Evolutionary conservation across 2,329 filamentous ascomycete species (phyloP).

Genomic region (Calonectria multiphialidica): DNA sequence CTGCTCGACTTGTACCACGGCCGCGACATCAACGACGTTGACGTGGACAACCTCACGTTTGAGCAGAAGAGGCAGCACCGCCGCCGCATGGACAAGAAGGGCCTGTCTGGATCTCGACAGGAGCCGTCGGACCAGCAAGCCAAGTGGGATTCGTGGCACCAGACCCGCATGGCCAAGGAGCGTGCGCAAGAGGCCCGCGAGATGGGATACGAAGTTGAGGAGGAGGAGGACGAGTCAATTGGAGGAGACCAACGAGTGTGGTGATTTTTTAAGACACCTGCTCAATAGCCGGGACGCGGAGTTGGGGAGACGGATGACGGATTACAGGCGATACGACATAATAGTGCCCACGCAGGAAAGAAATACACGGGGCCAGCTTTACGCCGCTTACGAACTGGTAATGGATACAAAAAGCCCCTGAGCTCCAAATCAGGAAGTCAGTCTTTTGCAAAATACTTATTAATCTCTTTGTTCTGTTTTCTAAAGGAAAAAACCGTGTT

Average conservation of each 20-base stretch:
- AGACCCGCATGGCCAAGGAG: slow-evolving; percentile 54
- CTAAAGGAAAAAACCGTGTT: background rate
- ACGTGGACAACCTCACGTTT: slow-evolving; percentile 58
- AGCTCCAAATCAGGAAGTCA: background rate
- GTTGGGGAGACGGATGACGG: background rate
- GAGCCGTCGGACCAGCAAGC: slow-evolving; percentile 55
- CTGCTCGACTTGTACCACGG: slow-evolving; percentile 59
- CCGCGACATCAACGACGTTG: slow-evolving; percentile 57
- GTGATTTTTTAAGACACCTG: slow-evolving; percentile 22
- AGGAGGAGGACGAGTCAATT: slow-evolving; percentile 47
- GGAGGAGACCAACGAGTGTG: slow-evolving; percentile 46
- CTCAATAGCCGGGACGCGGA: background rate
- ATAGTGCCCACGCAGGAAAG: slow-evolving; percentile 13
- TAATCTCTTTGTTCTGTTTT: background rate
- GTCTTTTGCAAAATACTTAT: background rate
- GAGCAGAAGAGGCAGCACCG: slow-evolving; percentile 62
- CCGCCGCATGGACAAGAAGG: slow-evolving; percentile 63
- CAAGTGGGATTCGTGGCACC: slow-evolving; percentile 60
- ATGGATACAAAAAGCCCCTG: slow-evolving; percentile 9
- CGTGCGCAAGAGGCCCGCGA: slow-evolving; percentile 53
- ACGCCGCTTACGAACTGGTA: slow-evolving; percentile 17
- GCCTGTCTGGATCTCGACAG: slow-evolving; percentile 51
- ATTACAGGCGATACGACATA: slow-evolving; percentile 14
- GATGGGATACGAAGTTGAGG: slow-evolving; percentile 52
- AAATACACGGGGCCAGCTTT: background rate